Evolutionary conservation across 225 moss, liverwort and hornwort genomes (phyloP).

Genomic region (Neckera pumila): DNA sequence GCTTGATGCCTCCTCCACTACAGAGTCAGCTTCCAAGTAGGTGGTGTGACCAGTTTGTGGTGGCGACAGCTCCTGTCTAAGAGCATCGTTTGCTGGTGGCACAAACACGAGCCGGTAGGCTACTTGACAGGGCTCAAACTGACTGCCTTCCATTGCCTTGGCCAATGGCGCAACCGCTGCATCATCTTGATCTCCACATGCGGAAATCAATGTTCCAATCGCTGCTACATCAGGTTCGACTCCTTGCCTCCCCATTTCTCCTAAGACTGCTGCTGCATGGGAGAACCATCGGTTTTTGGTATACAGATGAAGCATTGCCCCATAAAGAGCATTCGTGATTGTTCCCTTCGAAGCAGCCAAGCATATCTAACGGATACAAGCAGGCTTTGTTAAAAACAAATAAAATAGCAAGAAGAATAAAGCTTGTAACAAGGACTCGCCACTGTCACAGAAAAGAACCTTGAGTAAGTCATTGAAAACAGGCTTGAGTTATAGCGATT

Average conservation of each 20-base stretch:
- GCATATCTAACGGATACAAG: conserved; percentile 49
- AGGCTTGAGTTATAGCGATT: not conserved
- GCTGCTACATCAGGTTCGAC: conserved; percentile 73
- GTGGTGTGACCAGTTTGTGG: not conserved
- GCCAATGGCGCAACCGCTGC: conserved; percentile 40
- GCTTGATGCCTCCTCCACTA: conserved; percentile 34
- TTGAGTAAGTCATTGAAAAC: not conserved
- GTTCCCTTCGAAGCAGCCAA: conserved; percentile 38
- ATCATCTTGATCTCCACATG: conserved; percentile 61
- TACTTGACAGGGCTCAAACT: conserved; percentile 59
- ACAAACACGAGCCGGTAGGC: conserved; percentile 40
- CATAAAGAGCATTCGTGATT: conserved; percentile 36
- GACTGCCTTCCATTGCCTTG: conserved; percentile 52
- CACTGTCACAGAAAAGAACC: not conserved
- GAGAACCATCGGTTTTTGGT: conserved; percentile 70
- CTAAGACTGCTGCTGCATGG: conserved; percentile 59
- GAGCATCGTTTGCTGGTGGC: not conserved
- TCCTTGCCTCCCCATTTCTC: conserved; percentile 63
- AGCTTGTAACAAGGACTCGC: not conserved
- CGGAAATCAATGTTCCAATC: conserved; percentile 66
- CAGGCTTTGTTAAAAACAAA: not conserved
- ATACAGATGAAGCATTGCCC: conserved; percentile 73
- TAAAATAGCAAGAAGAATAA: not conserved
- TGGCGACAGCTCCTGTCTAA: not conserved
- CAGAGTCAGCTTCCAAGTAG: conserved; percentile 4